These are phyloP conservation scores for Pilobolus umbonatus DNA, from an alignment of 192 early-diverging fungal genomes.

Conservation along the genomic window DNA sequence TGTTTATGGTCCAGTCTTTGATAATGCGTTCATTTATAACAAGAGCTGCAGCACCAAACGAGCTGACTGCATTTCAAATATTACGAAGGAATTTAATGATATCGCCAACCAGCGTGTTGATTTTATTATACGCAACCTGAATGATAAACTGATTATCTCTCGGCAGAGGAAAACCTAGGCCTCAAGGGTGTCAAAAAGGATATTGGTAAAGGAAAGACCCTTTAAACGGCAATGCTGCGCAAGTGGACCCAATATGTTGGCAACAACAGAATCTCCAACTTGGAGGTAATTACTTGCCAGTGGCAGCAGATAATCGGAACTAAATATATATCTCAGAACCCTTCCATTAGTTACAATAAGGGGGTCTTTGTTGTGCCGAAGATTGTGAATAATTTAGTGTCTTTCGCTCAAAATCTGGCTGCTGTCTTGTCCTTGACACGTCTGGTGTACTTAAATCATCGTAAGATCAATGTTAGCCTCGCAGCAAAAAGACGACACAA, in stretches of 20 bases:
- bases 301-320: not conserved
- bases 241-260: not conserved
- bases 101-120: not conserved
- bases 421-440: not conserved
- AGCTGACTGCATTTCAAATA: not conserved
- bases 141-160: not conserved
- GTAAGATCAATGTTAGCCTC: not conserved
- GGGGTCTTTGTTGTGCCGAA: not conserved
- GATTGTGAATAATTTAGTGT: not conserved
- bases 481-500: not conserved
- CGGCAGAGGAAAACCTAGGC: conserved; percentile 9
- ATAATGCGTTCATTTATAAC: not conserved
- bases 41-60: not conserved
- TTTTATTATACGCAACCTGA: conserved; percentile 4
- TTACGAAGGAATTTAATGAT: not conserved
- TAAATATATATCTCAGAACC: not conserved
- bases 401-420: not conserved
- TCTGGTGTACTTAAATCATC: not conserved
- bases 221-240: not conserved
- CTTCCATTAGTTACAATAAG: not conserved
- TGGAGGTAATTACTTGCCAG: not conserved
- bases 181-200: not conserved
- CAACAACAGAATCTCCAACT: not conserved
- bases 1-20: not conserved
- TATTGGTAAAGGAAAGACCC: conserved; percentile 1